A percentile compares a stretch with the other conserved stretches of the same genome.
Conservation (phyloP, 768 basidiomycete genomes). For the Lactarius pseudohatsudake region DNA sequence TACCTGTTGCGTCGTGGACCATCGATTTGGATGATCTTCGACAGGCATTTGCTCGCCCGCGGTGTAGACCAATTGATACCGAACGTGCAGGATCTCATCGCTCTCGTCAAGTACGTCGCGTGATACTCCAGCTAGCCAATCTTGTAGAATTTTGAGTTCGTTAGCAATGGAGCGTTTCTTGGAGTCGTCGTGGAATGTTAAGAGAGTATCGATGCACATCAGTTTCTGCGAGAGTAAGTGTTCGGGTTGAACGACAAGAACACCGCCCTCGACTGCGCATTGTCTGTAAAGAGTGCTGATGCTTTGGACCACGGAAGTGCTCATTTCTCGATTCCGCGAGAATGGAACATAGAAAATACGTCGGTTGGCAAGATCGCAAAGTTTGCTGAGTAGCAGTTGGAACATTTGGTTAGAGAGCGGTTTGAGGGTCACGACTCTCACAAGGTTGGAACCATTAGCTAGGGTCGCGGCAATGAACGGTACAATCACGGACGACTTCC, state of each 20-base stretch:
- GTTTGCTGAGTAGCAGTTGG: conserved; percentile 42
- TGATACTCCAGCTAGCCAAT: conserved; percentile 4
- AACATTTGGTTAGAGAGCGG: conserved; percentile 50
- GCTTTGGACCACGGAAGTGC: conserved; percentile 21
- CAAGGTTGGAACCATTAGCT: conserved; percentile 45
- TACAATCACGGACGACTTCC: conserved; percentile 53
- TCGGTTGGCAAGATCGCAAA: conserved; percentile 47
- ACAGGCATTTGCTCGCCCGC: conserved; percentile 38
- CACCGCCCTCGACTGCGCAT: conserved; percentile 42
- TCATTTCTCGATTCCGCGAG: conserved; percentile 40
- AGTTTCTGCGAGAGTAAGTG: conserved; percentile 53
- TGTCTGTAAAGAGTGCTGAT: conserved; percentile 38
- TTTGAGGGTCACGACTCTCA: conserved; percentile 51
- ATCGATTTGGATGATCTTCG: conserved; percentile 44
- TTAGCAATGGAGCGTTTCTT: conserved; percentile 45
- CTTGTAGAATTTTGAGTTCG: conserved; percentile 31
- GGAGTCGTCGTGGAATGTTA: conserved; percentile 27
- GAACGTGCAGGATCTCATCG: conserved; percentile 43
- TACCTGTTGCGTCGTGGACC: conserved; percentile 42
- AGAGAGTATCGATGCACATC: conserved; percentile 41
- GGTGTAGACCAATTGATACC: conserved; percentile 51
- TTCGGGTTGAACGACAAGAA: conserved; percentile 53
- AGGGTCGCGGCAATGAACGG: conserved; percentile 43
- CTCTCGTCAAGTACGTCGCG: conserved; percentile 26
- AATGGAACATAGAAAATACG: conserved; percentile 53